phyloP scores from a whole-genome alignment of 805 yeast species.

The Saccharomyces cerevisiae region DNA sequence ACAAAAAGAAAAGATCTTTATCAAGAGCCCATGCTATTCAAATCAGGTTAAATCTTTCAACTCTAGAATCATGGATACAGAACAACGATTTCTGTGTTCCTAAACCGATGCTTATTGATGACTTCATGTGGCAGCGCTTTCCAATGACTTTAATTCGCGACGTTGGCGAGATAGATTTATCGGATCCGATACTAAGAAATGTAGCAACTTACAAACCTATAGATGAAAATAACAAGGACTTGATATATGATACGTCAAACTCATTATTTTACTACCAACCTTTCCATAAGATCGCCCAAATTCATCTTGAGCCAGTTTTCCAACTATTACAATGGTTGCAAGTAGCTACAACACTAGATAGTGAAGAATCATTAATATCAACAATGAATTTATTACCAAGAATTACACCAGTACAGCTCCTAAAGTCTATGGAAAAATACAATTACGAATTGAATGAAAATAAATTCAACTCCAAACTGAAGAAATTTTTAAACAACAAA shows the following conservation, averaged over 20 bases:
- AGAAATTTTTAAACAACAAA: conserved; percentile 25
- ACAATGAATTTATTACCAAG: conserved; percentile 45
- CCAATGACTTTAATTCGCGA: conserved; percentile 33
- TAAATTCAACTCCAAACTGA: conserved; percentile 49
- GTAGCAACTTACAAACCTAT: conserved; percentile 21
- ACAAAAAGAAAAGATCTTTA: conserved; percentile 48
- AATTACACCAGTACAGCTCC: conserved; percentile 61
- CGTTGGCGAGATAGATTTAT: conserved; percentile 21
- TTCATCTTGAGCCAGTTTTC: conserved; percentile 61
- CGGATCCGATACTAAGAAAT: conserved; percentile 16
- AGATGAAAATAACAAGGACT: conserved; percentile 3
- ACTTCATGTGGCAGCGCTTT: conserved; percentile 31
- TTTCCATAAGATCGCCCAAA: conserved; percentile 54
- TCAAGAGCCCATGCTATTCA: conserved; percentile 85
- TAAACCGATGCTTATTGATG: conserved; percentile 31
- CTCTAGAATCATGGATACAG: conserved; percentile 90
- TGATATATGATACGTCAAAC: conserved; percentile 27
- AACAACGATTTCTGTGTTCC: conserved; percentile 28
- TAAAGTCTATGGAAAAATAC: conserved; percentile 65
- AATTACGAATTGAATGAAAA: conserved; percentile 77
- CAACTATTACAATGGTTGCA: conserved; percentile 88
- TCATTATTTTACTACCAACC: conserved; percentile 57
- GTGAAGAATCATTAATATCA: conserved; percentile 52
- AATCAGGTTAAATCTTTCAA: conserved; percentile 74
- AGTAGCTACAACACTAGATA: conserved; percentile 63